Evolutionary conservation across 257 asterid species (phyloP).

Genomic region (Plantago elongata): DNA sequence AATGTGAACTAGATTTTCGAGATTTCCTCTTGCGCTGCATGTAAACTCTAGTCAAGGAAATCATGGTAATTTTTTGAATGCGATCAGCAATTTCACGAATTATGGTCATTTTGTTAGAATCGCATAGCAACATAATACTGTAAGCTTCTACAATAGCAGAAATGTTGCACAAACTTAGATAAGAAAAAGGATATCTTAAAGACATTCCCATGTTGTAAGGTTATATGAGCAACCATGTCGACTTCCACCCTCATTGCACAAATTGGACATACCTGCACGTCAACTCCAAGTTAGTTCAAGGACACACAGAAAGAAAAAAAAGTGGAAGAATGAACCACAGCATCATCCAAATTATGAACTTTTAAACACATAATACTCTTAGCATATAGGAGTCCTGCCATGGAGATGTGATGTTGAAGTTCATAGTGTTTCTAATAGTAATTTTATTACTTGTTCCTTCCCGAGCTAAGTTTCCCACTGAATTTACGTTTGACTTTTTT

Average conservation of each 20-base stretch:
- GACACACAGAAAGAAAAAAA: too few species aligned
- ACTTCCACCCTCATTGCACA: conserved; percentile 60
- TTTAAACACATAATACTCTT: not conserved
- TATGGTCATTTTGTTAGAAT: too few species aligned
- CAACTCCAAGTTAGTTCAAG: too few species aligned
- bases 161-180: not conserved
- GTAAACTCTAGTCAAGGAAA: conserved; percentile 74
- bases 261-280: conserved; percentile 56
- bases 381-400: not conserved
- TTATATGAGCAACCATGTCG: conserved; percentile 64
- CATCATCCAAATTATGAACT: conserved; percentile 2
- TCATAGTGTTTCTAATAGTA: too few species aligned
- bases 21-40: conserved; percentile 96
- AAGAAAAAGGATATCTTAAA: conserved; percentile 72
- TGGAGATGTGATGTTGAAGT: not conserved
- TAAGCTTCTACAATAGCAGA: not conserved
- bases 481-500: too few species aligned
- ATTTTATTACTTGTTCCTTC: too few species aligned
- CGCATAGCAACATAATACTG: too few species aligned
- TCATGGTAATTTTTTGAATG: conserved; percentile 15
- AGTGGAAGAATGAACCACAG: not conserved
- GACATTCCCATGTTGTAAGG: conserved; percentile 57
- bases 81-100: not conserved
- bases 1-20: conserved; percentile 68
- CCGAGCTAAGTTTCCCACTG: too few species aligned